phyloP scores from a whole-genome alignment of 2,329 filamentous ascomycete genomes.

The Cladobotryum protrusum region DNA sequence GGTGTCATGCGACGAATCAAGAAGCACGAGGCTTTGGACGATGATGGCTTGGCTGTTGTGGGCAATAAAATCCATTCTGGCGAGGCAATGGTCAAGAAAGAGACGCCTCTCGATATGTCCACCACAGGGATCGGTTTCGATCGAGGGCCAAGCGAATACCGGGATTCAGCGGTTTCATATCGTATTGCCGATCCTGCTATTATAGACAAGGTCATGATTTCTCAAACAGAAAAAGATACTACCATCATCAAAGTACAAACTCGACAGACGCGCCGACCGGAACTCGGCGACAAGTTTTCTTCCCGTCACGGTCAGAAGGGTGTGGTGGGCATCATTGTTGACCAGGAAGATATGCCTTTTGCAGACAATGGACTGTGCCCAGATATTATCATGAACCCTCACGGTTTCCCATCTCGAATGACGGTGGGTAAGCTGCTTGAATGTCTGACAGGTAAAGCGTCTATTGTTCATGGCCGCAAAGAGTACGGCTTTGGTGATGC shows the following conservation, averaged over 20 bases:
- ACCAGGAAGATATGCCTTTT: constrained; percentile 96
- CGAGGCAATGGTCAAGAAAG: constrained; percentile 87
- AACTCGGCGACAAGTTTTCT: constrained; percentile 97
- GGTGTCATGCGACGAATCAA: constrained; percentile 55
- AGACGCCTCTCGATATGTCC: constrained; percentile 71
- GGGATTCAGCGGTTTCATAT: constrained; percentile 68
- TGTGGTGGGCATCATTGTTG: constrained; percentile 92
- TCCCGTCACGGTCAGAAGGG: constrained; percentile 98
- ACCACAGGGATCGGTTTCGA: constrained; percentile 66
- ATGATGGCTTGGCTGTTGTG: constrained; percentile 84
- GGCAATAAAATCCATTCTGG: constrained; percentile 72
- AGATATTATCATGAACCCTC: constrained; percentile 99
- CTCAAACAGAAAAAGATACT: constrained; percentile 78
- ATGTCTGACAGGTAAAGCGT: constrained; percentile 88
- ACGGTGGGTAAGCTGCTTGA: constrained; percentile 98
- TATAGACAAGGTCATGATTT: constrained; percentile 94
- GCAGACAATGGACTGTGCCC: constrained; percentile 85
- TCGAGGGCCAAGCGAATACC: constrained; percentile 55
- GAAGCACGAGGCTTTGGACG: constrained; percentile 68
- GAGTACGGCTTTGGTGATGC: constrained; percentile 80
- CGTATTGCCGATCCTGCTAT: constrained; percentile 78
- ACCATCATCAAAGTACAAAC: constrained; percentile 91
- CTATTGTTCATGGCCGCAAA: constrained; percentile 74
- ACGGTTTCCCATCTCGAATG: constrained; percentile 99
- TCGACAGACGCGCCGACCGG: constrained; percentile 88